These are phyloP conservation scores for Amyloporia xantha DNA, from an alignment of 768 basidiomycete genomes.

Conservation along the genomic window DNA sequence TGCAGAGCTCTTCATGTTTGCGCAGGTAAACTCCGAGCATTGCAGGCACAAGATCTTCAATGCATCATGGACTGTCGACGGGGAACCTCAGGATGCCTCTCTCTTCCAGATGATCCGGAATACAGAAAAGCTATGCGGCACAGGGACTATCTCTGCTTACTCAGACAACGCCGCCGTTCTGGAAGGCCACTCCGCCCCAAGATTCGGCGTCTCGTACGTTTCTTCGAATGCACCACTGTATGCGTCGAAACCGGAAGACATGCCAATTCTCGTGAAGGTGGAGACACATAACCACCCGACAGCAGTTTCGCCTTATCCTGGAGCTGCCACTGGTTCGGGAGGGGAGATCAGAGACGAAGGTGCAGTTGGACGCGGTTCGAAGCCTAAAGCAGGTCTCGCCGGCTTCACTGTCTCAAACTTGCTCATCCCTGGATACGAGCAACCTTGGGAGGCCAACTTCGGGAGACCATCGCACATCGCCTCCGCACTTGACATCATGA, in stretches of 20 bases:
- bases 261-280: constrained; percentile 92
- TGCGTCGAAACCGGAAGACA: constrained; percentile 52
- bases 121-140: constrained; percentile 71
- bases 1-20: constrained; percentile 99
- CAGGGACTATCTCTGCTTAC: constrained; percentile 91
- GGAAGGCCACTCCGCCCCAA: constrained; percentile 64
- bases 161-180: constrained; percentile 98
- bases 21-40: constrained; percentile 99
- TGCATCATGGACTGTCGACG: constrained; percentile 91
- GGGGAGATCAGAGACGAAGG: constrained; percentile 99
- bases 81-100: constrained; percentile 51
- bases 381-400: constrained; percentile 89
- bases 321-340: constrained; percentile 97
- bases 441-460: constrained; percentile 96
- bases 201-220: constrained; percentile 53
- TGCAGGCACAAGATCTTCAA: constrained; percentile 99
- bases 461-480: constrained; percentile 89
- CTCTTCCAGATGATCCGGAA: constrained; percentile 98
- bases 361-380: constrained; percentile 89
- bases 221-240: constrained; percentile 38
- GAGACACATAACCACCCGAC: constrained; percentile 99
- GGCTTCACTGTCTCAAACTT: constrained; percentile 95
- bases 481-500: constrained; percentile 93
- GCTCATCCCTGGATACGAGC: constrained; percentile 81
- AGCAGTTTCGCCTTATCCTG: constrained; percentile 95